Evolutionary conservation across 2,329 filamentous ascomycete genomes (phyloP).

Genomic region (Fusarium fracticaudum): DNA sequence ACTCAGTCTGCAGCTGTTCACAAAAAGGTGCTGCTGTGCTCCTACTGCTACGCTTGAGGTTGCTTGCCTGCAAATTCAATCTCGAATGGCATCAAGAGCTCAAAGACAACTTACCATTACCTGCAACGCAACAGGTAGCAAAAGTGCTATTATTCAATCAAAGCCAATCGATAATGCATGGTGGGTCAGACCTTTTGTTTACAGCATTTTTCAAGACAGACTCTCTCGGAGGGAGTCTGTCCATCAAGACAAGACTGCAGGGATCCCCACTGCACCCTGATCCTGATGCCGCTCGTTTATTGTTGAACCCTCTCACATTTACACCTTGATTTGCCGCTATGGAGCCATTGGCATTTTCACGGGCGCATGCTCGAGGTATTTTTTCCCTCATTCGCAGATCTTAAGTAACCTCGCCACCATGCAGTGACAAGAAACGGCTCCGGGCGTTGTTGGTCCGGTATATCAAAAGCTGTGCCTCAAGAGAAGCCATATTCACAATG

Average conservation of each 20-base stretch:
- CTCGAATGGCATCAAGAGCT: constrained; percentile 5
- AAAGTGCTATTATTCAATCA: constrained; percentile 10
- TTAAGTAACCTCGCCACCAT: constrained; percentile 26
- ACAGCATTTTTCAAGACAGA: constrained; percentile 24
- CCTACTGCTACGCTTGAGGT: constrained; percentile 3
- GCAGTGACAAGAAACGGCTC: constrained; percentile 2
- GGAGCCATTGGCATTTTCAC: constrained; percentile 32
- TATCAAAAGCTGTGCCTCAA: constrained; percentile 5
- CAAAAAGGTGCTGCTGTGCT: constrained; percentile 7
- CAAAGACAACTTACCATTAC: constrained; percentile 7
- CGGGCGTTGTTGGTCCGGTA: constrained; percentile 10
- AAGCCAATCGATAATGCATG: constrained; percentile 22
- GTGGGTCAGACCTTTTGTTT: constrained; percentile 39
- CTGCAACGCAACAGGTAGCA: constrained; percentile 12
- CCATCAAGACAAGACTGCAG: constrained; percentile 26
- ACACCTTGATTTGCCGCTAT: constrained; percentile 37
- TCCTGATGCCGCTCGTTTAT: constrained; percentile 33
- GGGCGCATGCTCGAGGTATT: constrained; percentile 33
- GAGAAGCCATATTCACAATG: constrained; percentile 9
- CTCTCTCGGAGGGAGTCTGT: constrained; percentile 31
- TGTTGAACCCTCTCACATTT: constrained; percentile 30
- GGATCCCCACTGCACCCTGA: constrained; percentile 38
- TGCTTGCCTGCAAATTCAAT: constrained; percentile 8
- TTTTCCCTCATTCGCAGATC: constrained; percentile 26
- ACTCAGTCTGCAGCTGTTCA: constrained; percentile 22